These are phyloP conservation scores for Phaffia australis DNA, from an alignment of 768 basidiomycete species.

Conservation along the genomic window DNA sequence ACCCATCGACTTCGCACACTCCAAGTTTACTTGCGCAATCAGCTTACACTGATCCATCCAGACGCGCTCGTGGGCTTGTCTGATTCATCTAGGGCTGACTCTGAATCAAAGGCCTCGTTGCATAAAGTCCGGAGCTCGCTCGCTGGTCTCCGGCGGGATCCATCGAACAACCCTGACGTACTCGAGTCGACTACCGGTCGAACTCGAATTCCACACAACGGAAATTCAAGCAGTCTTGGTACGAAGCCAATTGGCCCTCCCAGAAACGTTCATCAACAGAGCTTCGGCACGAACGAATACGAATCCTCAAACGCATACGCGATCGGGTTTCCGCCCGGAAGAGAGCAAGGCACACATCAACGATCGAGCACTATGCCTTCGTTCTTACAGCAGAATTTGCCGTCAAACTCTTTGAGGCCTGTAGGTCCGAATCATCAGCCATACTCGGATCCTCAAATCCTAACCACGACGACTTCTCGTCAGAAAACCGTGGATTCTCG, in stretches of 20 bases:
- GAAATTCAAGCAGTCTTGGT: no score
- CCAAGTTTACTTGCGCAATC: slow-evolving; percentile 18
- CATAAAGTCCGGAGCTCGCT: slow-evolving; percentile 22
- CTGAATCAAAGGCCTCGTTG: slow-evolving; percentile 12
- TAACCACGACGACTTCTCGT: slow-evolving; percentile 9
- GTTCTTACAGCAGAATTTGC: neutral
- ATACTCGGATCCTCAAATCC: neutral
- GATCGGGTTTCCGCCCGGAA: neutral
- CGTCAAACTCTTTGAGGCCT: neutral
- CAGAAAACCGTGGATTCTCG: neutral
- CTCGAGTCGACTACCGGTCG: slow-evolving; percentile 1
- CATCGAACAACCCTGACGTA: no score
- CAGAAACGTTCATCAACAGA: neutral
- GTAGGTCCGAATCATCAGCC: slow-evolving; percentile 6
- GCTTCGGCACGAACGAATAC: neutral
- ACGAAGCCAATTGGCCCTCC: no score
- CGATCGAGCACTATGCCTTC: slow-evolving; percentile 14
- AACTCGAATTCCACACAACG: neutral
- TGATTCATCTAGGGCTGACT: neutral
- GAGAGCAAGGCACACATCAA: slow-evolving; percentile 1
- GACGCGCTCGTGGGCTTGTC: slow-evolving; percentile 8
- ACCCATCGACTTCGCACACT: slow-evolving; percentile 26
- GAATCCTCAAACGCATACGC: neutral
- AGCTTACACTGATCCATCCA: slow-evolving; percentile 11
- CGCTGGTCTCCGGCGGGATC: slow-evolving; percentile 5